These are phyloP conservation scores for Chlorella sp. DNA, from an alignment of 139 green algal species.

Conservation along the genomic window DNA sequence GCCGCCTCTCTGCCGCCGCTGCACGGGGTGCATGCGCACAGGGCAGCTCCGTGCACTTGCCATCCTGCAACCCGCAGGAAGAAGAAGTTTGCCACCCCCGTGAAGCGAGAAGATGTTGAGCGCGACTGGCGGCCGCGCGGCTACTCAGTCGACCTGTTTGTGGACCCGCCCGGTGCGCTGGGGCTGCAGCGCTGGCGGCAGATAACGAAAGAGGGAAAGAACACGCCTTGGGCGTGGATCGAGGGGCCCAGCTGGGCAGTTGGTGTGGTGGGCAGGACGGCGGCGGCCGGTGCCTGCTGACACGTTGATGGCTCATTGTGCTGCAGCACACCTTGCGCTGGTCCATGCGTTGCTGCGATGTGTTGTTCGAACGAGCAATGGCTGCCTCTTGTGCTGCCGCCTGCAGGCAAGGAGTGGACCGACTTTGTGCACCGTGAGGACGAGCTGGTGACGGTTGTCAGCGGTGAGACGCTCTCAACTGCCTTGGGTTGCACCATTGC, in stretches of 20 bases:
- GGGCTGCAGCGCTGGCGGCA: no score
- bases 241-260: not conserved
- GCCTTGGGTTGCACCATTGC: no score
- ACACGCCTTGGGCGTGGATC: no score
- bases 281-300: no score
- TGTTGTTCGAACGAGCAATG: no score
- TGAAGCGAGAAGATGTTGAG: constrained; percentile 16
- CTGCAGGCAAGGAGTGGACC: constrained; percentile 14
- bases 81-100: constrained; percentile 5
- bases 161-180: constrained; percentile 20
- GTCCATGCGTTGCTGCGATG: no score
- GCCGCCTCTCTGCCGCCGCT: not conserved
- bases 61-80: not conserved
- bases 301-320: no score
- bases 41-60: not conserved
- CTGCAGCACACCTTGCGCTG: no score
- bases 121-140: constrained; percentile 19
- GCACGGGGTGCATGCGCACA: no score
- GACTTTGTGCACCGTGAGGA: constrained; percentile 40
- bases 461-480: not conserved
- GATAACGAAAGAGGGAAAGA: no score
- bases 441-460: constrained; percentile 26
- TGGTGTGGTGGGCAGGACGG: no score
- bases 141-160: constrained; percentile 23
- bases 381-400: not conserved